A percentile compares a stretch with the other conserved stretches of the same genome.
These are phyloP conservation scores for Skeletonema marinoi DNA, from an alignment of 108 stramenopile genomes.

Conservation along the genomic window DNA sequence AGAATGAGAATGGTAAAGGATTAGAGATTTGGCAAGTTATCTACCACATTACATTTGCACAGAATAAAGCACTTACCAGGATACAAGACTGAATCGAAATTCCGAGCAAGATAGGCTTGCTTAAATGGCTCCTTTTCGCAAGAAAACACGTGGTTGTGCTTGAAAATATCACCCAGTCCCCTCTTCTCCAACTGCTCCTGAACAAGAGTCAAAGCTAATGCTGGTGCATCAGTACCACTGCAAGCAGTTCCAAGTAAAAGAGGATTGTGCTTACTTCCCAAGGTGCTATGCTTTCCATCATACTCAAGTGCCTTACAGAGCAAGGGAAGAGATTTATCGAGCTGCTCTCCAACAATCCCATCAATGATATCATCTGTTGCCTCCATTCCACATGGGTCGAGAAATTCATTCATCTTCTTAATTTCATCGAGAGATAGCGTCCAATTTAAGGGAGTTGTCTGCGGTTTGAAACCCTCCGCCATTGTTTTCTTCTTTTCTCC, in stretches of 20 bases:
- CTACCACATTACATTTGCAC: not conserved
- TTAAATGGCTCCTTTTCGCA: slow-evolving; percentile 86
- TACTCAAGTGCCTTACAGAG: slow-evolving; percentile 24
- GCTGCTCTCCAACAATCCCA: slow-evolving; percentile 57
- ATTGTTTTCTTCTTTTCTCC: slow-evolving; percentile 28
- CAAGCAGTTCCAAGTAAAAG: slow-evolving; percentile 71
- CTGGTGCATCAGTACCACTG: slow-evolving; percentile 80
- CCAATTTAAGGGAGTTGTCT: slow-evolving; percentile 38
- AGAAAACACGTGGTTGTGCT: slow-evolving; percentile 66
- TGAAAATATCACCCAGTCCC: slow-evolving; percentile 16
- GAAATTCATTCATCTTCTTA: slow-evolving; percentile 32
- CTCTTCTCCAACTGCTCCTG: slow-evolving; percentile 64
- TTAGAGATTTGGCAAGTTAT: not conserved
- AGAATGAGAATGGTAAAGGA: not conserved
- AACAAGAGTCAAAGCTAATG: slow-evolving; percentile 66
- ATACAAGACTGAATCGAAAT: slow-evolving; percentile 67
- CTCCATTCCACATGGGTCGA: slow-evolving; percentile 80
- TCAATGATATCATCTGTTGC: slow-evolving; percentile 80
- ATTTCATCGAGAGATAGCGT: slow-evolving; percentile 47
- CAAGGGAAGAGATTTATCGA: slow-evolving; percentile 58
- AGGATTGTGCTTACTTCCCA: slow-evolving; percentile 42
- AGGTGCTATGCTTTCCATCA: not conserved
- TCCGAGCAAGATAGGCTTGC: slow-evolving; percentile 71
- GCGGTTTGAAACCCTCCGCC: slow-evolving; percentile 49
- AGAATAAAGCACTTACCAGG: slow-evolving; percentile 29